A percentile compares a stretch with the other conserved stretches of the same genome.
Conservation (phyloP, 23 red algal genomes). For the Gracilariopsis chorda region DNA sequence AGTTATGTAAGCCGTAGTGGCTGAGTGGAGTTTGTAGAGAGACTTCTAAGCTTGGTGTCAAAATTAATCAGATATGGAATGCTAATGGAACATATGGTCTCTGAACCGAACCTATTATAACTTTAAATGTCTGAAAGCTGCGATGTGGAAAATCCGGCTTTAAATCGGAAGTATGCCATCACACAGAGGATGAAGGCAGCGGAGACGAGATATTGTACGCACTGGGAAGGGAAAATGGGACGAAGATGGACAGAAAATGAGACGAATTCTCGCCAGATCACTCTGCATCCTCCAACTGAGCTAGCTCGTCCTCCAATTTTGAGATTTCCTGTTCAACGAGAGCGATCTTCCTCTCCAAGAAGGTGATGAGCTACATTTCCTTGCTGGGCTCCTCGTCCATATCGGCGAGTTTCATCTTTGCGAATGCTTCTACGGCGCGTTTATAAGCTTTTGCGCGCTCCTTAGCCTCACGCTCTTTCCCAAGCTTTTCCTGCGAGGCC, state of each 20-base stretch:
- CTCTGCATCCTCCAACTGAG: constrained; percentile 24
- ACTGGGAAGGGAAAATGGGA: no score
- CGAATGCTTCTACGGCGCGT: constrained; percentile 34
- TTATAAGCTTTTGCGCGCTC: constrained; percentile 9
- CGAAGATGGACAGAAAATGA: no score
- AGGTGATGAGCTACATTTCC: constrained; percentile 37
- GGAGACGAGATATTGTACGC: neutral
- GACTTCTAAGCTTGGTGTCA: neutral
- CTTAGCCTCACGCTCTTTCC: constrained; percentile 37
- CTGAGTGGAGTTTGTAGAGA: neutral
- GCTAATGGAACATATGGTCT: neutral
- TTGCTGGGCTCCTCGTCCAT: constrained; percentile 39
- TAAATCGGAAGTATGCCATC: constrained; percentile 8
- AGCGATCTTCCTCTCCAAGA: constrained; percentile 60
- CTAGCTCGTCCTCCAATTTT: constrained; percentile 44
- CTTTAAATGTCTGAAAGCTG: neutral
- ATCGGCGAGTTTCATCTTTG: neutral
- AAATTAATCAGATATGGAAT: constrained; percentile 10
- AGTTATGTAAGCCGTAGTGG: constrained; percentile 17
- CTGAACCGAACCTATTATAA: constrained; percentile 12
- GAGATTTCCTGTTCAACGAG: constrained; percentile 56
- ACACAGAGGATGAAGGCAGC: neutral
- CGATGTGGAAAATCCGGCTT: neutral
- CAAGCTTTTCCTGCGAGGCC: neutral
- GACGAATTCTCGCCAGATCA: no score